Conservation (phyloP, 305 asterid genomes). For the Fraxinus dipetala region DNA sequence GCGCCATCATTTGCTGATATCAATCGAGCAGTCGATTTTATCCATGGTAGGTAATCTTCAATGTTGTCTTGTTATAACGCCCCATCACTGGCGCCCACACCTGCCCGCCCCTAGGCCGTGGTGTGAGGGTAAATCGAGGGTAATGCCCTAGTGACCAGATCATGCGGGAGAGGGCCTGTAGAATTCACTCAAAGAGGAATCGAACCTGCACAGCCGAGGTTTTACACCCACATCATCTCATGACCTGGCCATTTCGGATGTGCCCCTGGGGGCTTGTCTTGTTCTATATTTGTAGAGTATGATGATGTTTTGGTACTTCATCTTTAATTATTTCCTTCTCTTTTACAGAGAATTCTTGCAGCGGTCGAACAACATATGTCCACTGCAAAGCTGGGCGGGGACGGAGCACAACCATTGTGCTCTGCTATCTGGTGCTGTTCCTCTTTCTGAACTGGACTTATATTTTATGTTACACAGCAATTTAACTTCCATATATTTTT, state of each 20-base stretch:
- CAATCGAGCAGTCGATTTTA: constrained; percentile 71
- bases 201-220: too few relatives aligned
- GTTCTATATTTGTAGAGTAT: neutral
- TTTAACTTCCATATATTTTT: neutral
- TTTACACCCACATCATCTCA: too few relatives aligned
- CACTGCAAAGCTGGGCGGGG: constrained; percentile 61
- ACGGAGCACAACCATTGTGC: constrained; percentile 53
- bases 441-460: neutral
- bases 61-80: too few relatives aligned
- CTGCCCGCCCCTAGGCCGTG: too few relatives aligned
- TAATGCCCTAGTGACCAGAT: too few relatives aligned
- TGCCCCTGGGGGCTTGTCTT: too few relatives aligned
- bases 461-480: neutral
- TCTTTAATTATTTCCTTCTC: constrained; percentile 12
- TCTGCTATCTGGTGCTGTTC: constrained; percentile 53
- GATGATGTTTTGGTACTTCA: neutral
- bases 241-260: too few relatives aligned
- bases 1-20: constrained; percentile 86
- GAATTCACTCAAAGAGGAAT: too few relatives aligned
- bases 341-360: constrained; percentile 52
- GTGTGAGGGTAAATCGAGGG: too few relatives aligned
- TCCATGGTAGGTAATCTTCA: constrained; percentile 49
- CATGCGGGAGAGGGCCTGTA: too few relatives aligned
- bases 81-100: too few relatives aligned
- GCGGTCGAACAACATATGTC: constrained; percentile 47